These are phyloP conservation scores for Xylaria scruposa DNA, from an alignment of 495 filamentous ascomycete species.

Conservation along the genomic window DNA sequence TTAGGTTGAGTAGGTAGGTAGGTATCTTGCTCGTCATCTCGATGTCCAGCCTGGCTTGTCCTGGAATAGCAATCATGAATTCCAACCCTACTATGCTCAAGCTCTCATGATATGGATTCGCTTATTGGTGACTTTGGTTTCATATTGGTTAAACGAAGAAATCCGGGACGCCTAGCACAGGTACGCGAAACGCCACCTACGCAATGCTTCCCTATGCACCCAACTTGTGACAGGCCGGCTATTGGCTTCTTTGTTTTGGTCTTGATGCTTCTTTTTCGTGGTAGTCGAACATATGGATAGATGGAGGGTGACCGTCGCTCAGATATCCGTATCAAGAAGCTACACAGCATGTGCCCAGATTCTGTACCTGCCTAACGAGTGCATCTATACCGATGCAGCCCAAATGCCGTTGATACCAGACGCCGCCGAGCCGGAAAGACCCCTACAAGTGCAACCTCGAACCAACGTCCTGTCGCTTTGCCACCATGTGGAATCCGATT, in stretches of 20 bases:
- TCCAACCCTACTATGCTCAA: not conserved
- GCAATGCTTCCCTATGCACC: not conserved
- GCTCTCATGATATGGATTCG: not conserved
- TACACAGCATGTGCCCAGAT: constrained; percentile 26
- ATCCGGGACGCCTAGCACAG: constrained; percentile 4
- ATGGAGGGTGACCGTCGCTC: constrained; percentile 9
- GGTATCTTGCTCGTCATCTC: not conserved
- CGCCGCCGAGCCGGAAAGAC: constrained; percentile 23
- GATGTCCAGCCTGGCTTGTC: not conserved
- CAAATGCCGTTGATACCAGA: constrained; percentile 26
- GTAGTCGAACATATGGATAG: not conserved
- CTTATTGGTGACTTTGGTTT: constrained; percentile 16
- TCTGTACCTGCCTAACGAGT: constrained; percentile 29
- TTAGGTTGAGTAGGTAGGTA: not conserved
- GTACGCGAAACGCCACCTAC: constrained; percentile 22
- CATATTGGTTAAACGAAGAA: constrained; percentile 17
- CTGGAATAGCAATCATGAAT: not conserved
- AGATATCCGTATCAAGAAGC: constrained; percentile 15
- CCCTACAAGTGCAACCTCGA: constrained; percentile 19
- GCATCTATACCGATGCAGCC: constrained; percentile 26
- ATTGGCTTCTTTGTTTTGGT: not conserved
- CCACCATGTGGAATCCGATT: constrained; percentile 11
- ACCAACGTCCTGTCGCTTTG: not conserved
- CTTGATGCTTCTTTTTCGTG: not conserved
- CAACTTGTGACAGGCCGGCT: constrained; percentile 3